Base-by-base conservation (phyloP, 1,284 basidiomycete genomes). In the Anthracocystis setariae region DNA sequence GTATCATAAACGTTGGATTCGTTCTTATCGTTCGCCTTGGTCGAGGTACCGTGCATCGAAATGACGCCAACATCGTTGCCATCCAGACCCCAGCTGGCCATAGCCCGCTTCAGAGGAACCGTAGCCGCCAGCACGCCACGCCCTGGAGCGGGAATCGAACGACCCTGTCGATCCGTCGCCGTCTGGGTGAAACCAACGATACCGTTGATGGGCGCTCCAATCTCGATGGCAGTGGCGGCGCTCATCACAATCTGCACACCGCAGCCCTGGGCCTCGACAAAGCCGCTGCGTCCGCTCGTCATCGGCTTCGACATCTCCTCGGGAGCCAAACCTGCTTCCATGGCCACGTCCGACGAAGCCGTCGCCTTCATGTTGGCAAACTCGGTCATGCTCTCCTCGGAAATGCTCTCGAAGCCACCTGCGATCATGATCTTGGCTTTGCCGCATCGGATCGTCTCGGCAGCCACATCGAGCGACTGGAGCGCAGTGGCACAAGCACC, bases 351-450 rank as follows among this genome's bases (percentile, higher is more conserved):
- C 84, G 92, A 94, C n/a, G n/a, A n/a, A n/a, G n/a, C n/a, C 7
- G 96, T 98, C 7, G 96, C 96, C 85, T 97, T 96, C 96, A 98
- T 98, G 87, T 98, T 98, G 58, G 94, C 95, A 84, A 84, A 84
- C 85, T 97, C 94, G 84, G 89, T 94, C 18, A 94, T 95, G 21
- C 94, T 94, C 84, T 97, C 94, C 85, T 98, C 96, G 76, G 91
- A 92, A 82, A 98, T 89, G 84, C 98, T 95, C 81, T 98, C 96
- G 85, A 94, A 97, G 61, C 95, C 96, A 85, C 96, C 96, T 40
- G 95, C 92, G 69, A 98, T 90, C 96, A 98, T 98, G 82, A 98
- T 90, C 86, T 98, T 98, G 47, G 95, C 95, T 84, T 98, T 98
- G 77, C 94, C 92, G 5, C 91, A 91, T 39, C 95, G 84, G 69